Percentiles rank a stretch among this genome's conserved stretches.
Evolutionary conservation across 169 alveolate species (phyloP).

Genomic region (Plasmodium berghei): DNA sequence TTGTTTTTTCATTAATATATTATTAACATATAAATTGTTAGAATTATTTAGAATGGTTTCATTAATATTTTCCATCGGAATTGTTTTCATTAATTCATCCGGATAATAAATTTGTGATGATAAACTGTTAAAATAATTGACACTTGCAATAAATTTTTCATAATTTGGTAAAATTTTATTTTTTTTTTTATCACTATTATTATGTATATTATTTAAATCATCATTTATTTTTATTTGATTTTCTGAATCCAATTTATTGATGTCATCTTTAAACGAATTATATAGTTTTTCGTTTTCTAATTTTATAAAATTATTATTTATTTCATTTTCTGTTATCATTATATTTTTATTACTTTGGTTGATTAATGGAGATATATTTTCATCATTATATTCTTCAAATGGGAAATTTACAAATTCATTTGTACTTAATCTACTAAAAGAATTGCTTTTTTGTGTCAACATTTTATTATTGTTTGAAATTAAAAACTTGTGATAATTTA

Average conservation of each 20-base stretch:
- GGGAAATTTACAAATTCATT: neutral
- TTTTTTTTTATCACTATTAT: neutral
- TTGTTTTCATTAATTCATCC: conserved; percentile 23
- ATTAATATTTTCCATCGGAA: neutral
- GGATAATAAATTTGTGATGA: neutral
- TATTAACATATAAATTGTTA: too few species aligned
- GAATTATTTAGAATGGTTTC: too few species aligned
- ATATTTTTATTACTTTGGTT: neutral
- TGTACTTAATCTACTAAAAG: neutral
- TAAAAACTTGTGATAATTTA: neutral
- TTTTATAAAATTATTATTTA: conserved; percentile 26
- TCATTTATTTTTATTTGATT: conserved; percentile 21
- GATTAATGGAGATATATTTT: neutral
- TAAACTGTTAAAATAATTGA: neutral
- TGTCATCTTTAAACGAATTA: conserved; percentile 1
- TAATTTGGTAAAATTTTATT: neutral
- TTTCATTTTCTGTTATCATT: neutral
- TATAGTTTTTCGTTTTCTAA: conserved; percentile 26
- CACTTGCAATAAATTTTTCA: neutral
- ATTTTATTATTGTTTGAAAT: conserved; percentile 1
- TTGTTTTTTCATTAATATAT: neutral
- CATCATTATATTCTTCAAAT: neutral
- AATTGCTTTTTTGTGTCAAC: neutral
- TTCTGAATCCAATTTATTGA: conserved; percentile 18
- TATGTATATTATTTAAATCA: conserved; percentile 2